Evolutionary conservation across 2,329 filamentous ascomycete genomes (phyloP).

Genomic region (Teratosphaeria nubilosa): DNA sequence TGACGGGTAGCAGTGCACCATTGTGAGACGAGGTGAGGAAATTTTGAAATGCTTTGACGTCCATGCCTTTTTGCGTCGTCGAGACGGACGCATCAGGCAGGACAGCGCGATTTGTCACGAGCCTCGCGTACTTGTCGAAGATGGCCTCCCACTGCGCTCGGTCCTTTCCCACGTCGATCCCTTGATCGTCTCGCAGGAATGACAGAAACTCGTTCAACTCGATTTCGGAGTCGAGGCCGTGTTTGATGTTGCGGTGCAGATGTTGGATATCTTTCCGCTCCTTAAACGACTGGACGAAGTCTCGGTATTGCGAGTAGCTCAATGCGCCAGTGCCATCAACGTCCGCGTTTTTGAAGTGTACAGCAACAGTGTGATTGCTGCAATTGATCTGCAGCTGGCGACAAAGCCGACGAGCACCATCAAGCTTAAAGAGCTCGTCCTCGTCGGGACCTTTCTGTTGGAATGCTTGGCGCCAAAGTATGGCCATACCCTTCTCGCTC

Average conservation of each 20-base stretch:
- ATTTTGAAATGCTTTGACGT: conserved; percentile 64
- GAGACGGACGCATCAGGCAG: conserved; percentile 33
- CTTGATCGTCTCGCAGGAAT: conserved; percentile 66
- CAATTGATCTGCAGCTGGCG: conserved; percentile 87
- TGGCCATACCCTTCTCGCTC: conserved; percentile 60
- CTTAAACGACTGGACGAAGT: conserved; percentile 75
- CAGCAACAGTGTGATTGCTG: conserved; percentile 60
- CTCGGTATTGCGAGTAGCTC: conserved; percentile 70
- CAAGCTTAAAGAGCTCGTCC: conserved; percentile 64
- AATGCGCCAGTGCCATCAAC: conserved; percentile 54
- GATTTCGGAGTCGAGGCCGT: conserved; percentile 46
- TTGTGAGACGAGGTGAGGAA: conserved; percentile 57
- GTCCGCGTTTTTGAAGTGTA: conserved; percentile 66
- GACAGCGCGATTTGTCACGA: conserved; percentile 27
- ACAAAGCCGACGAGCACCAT: conserved; percentile 72
- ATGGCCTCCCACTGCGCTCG: conserved; percentile 56
- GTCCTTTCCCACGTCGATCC: conserved; percentile 62
- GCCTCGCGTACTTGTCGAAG: conserved; percentile 41
- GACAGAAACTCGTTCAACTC: conserved; percentile 61
- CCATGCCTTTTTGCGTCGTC: conserved; percentile 52
- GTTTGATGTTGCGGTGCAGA: conserved; percentile 54
- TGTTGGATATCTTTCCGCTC: conserved; percentile 69
- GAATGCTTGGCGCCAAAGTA: conserved; percentile 72
- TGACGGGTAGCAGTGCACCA: conserved; percentile 14
- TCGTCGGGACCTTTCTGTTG: conserved; percentile 50